Evolutionary conservation across 2,329 filamentous ascomycete genomes (phyloP), one percentile per base, ranked within the genome.

Genomic region (Hymenoscyphus fructigenus): DNA sequence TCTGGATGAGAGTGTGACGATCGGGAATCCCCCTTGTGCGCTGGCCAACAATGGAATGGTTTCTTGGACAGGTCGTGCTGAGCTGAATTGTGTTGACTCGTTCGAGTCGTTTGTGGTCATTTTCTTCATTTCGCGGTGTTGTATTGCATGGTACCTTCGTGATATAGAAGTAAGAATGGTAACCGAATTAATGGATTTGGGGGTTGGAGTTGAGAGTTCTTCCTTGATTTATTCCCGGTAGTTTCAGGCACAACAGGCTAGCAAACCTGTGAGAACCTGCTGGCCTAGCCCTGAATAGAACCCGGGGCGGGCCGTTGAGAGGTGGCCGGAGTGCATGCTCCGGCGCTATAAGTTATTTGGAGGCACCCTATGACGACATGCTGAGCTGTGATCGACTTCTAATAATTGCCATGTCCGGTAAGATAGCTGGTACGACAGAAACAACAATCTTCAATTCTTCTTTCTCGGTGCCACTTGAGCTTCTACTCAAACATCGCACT

Each of bases 211-310:
- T n/a, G n/a, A 15, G 38, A n/a, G 5, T 14, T 50, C 47, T 50
- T 50, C 47, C 47, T 50, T 50, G 47, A 50, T 50, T 50, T 50
- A 26, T 26, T 26, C 47, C 47, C 20, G 47, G 47, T 26, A 50
- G 20, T 50, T 50, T 23, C 17, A 50, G 44, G n/a, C n/a, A 20
- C 44, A 44, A 17, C 41, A 44, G 41, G 17, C 41, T 17, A 44
- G 14, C 38, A n/a, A n/a, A 17, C 38, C 14, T n/a, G n/a, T n/a
- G n/a, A n/a, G n/a, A n/a, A n/a, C n/a, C n/a, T n/a, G n/a, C n/a
- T n/a, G n/a, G n/a, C n/a, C 41, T 44, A 44, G 41, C 41, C 41
- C 41, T 41, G 38, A 41, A 44, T 44, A 5, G 17, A 44, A 5
- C 12, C 15, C 41, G 15, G 41, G 41, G 14, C n/a, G 5, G 41